Evolutionary conservation across 192 early-diverging fungal genomes (phyloP), one percentile per base, ranked within the genome.

Genomic region (Glomus cerebriforme): DNA sequence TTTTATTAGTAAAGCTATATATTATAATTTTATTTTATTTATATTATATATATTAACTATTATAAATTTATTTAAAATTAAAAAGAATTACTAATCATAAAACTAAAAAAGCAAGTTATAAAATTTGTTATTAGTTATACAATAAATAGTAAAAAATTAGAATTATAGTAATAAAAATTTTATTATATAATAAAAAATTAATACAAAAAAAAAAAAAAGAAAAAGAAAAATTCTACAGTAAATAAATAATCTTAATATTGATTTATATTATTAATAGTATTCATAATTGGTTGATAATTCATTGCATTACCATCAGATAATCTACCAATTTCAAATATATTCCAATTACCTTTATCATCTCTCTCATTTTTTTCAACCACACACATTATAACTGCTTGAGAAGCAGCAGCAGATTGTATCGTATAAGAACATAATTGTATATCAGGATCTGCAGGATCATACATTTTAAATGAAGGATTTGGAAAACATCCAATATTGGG

Each of bases 251-350:
- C 39, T 43, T 43, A 43, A 43, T 43, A 68, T 22, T 39, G 29
- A n/a, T 64, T 22, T 31, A 64, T 29, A 15, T 26, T 26, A 22
- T 3, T 22, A 47, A 67, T 73, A 32, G 71, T 26, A 32, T 26
- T 73, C 17, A n/a, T 31, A 62, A 79, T 79, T 7, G 79, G 79
- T 3, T 35, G 13, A 59, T 79, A 79, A 72, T 79, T 67, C 15
- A 43, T 59, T 9, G 60, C 79, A 60, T 79, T 79, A 17, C 79
- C 79, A 32, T 12, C 17, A 2, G 79, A 74, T 29, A 60, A 32
- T 59, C 17, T 59, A 47, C 79, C 79, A 47, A 79, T 43, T 17
- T 34, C 58, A 22, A 64, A 34, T n/a, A 71, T 70, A 13, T 73
- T 27, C 79, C 79, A 79, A 15, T 8, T 43, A 31, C 31, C 45